These are phyloP conservation scores for Coffea eugenioides DNA, from an alignment of 257 asterid species.

Conservation along the genomic window DNA sequence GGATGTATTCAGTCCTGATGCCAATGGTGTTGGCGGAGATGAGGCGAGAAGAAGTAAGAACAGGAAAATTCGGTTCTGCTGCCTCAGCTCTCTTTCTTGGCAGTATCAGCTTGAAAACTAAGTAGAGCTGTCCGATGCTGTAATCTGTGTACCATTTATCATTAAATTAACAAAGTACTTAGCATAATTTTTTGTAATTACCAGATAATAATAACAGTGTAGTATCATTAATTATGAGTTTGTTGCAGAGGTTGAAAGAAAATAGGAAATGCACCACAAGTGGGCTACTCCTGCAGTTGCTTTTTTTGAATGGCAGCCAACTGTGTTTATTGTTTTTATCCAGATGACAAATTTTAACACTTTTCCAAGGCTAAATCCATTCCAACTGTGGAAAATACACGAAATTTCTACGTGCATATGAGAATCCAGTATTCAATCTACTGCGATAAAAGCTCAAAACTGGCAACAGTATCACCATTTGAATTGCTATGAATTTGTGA, in stretches of 20 bases:
- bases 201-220: neutral
- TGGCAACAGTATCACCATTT: too few species aligned
- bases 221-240: neutral
- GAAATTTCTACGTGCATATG: too few species aligned
- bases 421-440: too few species aligned
- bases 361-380: too few species aligned
- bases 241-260: neutral
- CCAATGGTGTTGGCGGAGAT: slow-evolving; percentile 21
- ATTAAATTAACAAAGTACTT: neutral
- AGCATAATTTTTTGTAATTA: neutral
- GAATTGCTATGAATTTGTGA: too few species aligned
- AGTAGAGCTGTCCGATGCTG: neutral
- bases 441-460: too few species aligned
- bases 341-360: too few species aligned
- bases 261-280: neutral
- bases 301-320: too few species aligned
- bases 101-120: slow-evolving; percentile 14
- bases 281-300: neutral
- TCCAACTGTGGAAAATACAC: too few species aligned
- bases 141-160: neutral
- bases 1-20: slow-evolving; percentile 8
- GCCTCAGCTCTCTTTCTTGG: slow-evolving; percentile 36
- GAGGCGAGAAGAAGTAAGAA: slow-evolving; percentile 30
- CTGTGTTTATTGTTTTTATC: too few species aligned
- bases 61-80: slow-evolving; percentile 36